Conservation (phyloP, 345 rosid species). For the Lumnitzera racemosa region DNA sequence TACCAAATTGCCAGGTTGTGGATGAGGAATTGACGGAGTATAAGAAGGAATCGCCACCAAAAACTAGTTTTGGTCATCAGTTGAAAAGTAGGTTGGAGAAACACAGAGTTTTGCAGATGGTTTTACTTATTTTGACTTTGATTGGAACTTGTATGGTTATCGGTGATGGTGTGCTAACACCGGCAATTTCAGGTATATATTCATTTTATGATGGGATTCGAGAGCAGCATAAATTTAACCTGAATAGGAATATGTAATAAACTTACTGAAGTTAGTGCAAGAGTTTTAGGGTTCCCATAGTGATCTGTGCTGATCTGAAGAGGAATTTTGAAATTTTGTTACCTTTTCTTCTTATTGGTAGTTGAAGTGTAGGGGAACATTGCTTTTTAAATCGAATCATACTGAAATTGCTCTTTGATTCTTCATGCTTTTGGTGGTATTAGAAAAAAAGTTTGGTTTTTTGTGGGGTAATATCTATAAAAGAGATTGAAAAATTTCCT, state of each 20-base stretch:
- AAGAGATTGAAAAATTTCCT: background rate
- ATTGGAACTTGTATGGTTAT: conserved; percentile 96
- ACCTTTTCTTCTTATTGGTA: too few relatives aligned
- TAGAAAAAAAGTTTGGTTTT: background rate
- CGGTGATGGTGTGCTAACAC: conserved; percentile 73
- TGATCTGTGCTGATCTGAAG: too few relatives aligned
- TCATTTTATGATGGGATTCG: background rate
- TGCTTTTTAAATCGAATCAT: too few relatives aligned
- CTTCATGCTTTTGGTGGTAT: too few relatives aligned
- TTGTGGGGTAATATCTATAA: conserved; percentile 2
- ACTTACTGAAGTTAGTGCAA: too few relatives aligned
- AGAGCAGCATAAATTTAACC: too few relatives aligned
- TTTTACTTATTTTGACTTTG: conserved; percentile 70
- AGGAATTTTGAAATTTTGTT: too few relatives aligned
- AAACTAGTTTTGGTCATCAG: conserved; percentile 33
- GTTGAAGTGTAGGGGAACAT: too few relatives aligned
- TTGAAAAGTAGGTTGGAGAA: conserved; percentile 67
- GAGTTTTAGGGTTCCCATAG: too few relatives aligned
- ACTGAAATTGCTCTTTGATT: too few relatives aligned
- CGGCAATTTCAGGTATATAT: conserved; percentile 75
- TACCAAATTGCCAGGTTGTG: conserved; percentile 71
- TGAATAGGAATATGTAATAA: too few relatives aligned
- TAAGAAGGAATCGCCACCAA: conserved; percentile 40
- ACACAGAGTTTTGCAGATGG: conserved; percentile 57
- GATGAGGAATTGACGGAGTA: conserved; percentile 71